phyloP scores from a whole-genome alignment of 345 rosid genomes.

The Capsella bursapastoris region DNA sequence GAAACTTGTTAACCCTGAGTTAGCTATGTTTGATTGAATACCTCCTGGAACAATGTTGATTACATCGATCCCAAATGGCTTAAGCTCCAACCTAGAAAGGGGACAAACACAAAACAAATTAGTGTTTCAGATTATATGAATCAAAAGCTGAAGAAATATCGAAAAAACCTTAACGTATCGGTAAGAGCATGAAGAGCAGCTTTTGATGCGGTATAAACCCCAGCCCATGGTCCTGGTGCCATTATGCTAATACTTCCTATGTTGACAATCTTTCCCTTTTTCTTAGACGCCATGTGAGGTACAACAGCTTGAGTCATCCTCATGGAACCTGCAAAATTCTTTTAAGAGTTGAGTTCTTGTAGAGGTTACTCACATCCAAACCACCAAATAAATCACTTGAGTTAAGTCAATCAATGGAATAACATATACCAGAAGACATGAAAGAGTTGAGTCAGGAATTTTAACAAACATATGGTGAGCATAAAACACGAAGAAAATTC shows the following conservation, averaged over 20 bases:
- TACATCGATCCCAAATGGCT: constrained; percentile 77
- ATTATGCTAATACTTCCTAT: constrained; percentile 67
- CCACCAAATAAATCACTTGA: neutral
- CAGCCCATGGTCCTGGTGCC: constrained; percentile 82
- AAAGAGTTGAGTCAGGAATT: constrained; percentile 27
- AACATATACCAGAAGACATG: neutral
- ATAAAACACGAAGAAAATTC: neutral
- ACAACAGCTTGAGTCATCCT: constrained; percentile 89
- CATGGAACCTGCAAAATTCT: constrained; percentile 58
- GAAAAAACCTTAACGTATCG: constrained; percentile 71
- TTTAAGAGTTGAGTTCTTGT: neutral
- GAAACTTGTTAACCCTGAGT: constrained; percentile 59
- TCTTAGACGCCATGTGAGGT: constrained; percentile 83
- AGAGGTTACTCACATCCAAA: neutral
- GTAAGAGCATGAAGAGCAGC: constrained; percentile 88
- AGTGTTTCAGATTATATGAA: neutral
- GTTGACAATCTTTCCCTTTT: constrained; percentile 73
- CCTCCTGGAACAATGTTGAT: constrained; percentile 84
- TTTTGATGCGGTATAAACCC: constrained; percentile 80
- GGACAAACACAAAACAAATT: constrained; percentile 7
- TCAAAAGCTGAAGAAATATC: constrained; percentile 2
- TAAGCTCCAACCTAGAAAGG: constrained; percentile 67
- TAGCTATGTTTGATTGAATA: constrained; percentile 76
- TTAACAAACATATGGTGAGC: constrained; percentile 35
- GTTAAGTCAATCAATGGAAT: neutral